Percentiles rank a stretch among this genome's conserved stretches.
Conservation (phyloP, 1,139 yeast species). For the Arxiozyma telluris region DNA sequence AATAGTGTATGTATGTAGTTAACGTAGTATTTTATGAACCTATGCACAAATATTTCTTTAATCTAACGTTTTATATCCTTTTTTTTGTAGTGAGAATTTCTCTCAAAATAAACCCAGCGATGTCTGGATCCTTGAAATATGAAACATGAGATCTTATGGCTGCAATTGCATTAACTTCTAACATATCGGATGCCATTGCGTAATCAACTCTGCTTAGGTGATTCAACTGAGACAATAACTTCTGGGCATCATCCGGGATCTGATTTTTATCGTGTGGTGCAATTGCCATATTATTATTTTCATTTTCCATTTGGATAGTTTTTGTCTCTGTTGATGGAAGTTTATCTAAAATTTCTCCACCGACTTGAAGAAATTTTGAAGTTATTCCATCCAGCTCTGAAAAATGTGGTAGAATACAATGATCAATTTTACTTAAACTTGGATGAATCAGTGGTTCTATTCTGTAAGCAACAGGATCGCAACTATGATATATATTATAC, state of each 20-base stretch:
- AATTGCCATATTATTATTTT: slow-evolving; percentile 4
- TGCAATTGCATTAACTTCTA: slow-evolving; percentile 69
- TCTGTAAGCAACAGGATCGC: slow-evolving; percentile 84
- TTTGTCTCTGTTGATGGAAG: slow-evolving; percentile 4
- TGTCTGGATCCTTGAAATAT: slow-evolving; percentile 79
- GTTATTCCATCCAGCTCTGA: slow-evolving; percentile 19
- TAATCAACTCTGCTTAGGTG: slow-evolving; percentile 75
- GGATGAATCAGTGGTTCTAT: slow-evolving; percentile 70
- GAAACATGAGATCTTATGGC: slow-evolving; percentile 83
- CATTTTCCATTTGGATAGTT: not conserved
- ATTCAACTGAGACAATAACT: slow-evolving; percentile 40
- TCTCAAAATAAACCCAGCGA: slow-evolving; percentile 66
- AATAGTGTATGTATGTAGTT: not conserved
- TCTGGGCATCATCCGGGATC: not conserved
- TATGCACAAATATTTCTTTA: not conserved
- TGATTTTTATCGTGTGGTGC: slow-evolving; percentile 11
- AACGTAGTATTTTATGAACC: too few species aligned
- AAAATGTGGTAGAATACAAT: slow-evolving; percentile 34
- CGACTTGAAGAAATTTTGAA: slow-evolving; percentile 22
- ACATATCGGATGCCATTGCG: slow-evolving; percentile 65
- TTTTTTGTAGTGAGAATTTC: slow-evolving; percentile 33
- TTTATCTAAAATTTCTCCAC: slow-evolving; percentile 17
- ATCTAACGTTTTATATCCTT: not conserved
- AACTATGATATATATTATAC: slow-evolving; percentile 76
- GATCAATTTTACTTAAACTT: slow-evolving; percentile 46